phyloP scores from a whole-genome alignment of 1,284 basidiomycete genomes.

The Microbotryum lychnidis-dioicae region DNA sequence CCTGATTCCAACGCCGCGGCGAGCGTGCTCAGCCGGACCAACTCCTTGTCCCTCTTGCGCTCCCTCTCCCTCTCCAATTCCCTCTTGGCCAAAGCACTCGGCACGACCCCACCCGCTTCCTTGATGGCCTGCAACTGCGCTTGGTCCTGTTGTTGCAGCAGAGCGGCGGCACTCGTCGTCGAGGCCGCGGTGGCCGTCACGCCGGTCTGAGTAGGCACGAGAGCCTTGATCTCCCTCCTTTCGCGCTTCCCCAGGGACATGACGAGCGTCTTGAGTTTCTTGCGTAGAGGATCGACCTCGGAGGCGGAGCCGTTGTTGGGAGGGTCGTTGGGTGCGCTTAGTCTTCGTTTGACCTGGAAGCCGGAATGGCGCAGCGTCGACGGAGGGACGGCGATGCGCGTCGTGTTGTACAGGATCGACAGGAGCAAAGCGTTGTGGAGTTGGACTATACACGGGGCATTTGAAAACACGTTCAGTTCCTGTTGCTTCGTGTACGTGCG shows the following conservation, averaged over 20 bases:
- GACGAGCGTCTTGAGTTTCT: slow-evolving; percentile 29
- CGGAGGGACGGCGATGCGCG: slow-evolving; percentile 29
- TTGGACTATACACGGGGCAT: slow-evolving; percentile 33
- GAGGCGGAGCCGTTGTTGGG: not conserved
- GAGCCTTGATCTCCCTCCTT: slow-evolving; percentile 28
- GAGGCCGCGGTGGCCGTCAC: too few relatives aligned
- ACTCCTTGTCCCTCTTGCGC: slow-evolving; percentile 33
- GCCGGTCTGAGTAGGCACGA: slow-evolving; percentile 1
- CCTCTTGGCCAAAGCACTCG: slow-evolving; percentile 10
- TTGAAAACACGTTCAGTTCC: not conserved
- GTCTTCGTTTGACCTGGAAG: slow-evolving; percentile 27
- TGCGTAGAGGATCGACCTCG: slow-evolving; percentile 5
- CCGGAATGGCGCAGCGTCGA: slow-evolving; percentile 32
- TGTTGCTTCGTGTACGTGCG: too few relatives aligned
- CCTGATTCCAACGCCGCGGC: slow-evolving; percentile 30
- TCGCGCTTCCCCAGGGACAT: slow-evolving; percentile 33
- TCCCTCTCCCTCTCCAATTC: slow-evolving; percentile 9
- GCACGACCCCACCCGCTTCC: too few relatives aligned
- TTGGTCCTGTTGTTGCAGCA: too few relatives aligned
- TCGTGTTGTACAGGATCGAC: slow-evolving; percentile 43
- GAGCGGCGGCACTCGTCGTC: too few relatives aligned
- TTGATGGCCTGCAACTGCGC: too few relatives aligned
- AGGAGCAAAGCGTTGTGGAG: slow-evolving; percentile 44
- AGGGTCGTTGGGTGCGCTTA: not conserved
- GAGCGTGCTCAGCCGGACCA: slow-evolving; percentile 32